Percentiles rank a stretch among this genome's conserved stretches.
phyloP scores from a whole-genome alignment of 2,329 filamentous ascomycete species.

The Camillea tinctor region DNA sequence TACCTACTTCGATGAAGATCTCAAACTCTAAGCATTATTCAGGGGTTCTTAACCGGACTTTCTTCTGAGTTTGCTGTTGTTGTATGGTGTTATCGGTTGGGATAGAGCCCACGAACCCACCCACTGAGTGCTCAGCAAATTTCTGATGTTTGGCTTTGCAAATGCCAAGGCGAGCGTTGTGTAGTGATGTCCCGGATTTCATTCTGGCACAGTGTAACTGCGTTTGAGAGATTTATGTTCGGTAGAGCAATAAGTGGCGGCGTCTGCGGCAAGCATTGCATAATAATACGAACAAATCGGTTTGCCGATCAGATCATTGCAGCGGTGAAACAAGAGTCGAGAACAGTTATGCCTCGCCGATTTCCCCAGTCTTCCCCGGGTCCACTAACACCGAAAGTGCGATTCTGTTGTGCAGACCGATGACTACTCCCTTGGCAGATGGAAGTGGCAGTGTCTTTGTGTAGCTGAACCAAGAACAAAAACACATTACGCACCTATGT shows the following conservation, averaged over 20 bases:
- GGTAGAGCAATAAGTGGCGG: neutral
- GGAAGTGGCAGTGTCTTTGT: constrained; percentile 10
- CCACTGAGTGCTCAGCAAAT: too few relatives aligned
- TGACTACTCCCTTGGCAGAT: constrained; percentile 6
- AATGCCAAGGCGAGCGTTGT: neutral
- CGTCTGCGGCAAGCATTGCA: neutral
- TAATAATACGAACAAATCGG: neutral
- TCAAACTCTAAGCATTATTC: neutral
- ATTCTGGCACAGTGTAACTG: neutral
- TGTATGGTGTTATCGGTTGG: neutral
- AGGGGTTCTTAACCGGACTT: neutral
- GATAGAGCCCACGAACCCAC: neutral
- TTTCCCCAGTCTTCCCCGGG: constrained; percentile 19
- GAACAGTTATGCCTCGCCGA: constrained; percentile 7
- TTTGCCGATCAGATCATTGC: constrained; percentile 7
- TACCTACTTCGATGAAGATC: neutral
- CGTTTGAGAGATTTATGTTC: neutral
- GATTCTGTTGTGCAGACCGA: constrained; percentile 1
- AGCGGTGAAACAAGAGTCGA: constrained; percentile 17
- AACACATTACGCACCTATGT: too few relatives aligned
- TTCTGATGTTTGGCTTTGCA: neutral
- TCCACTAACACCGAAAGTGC: constrained; percentile 16
- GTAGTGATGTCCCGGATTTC: neutral
- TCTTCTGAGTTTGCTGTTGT: neutral
- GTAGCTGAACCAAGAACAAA: constrained; percentile 9